These are phyloP conservation scores for Naematelia aurantialba DNA, from an alignment of 768 basidiomycete genomes.

Conservation along the genomic window DNA sequence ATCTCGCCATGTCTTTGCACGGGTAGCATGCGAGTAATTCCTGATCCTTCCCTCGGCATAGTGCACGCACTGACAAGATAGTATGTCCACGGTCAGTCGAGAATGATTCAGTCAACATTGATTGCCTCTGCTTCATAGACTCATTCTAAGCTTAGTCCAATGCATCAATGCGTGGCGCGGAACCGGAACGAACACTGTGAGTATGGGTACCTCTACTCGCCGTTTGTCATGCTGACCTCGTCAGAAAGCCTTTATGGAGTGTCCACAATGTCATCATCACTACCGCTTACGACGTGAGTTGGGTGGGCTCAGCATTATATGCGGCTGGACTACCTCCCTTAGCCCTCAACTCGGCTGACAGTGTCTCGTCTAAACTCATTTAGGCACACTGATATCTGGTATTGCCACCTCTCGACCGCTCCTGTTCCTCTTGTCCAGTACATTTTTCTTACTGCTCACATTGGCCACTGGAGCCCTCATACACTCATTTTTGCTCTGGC, in stretches of 20 bases:
- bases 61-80: background rate
- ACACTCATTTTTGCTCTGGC: slow-evolving; percentile 20
- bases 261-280: slow-evolving; percentile 44
- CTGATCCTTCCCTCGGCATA: background rate
- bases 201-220: background rate
- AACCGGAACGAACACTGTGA: slow-evolving; percentile 40
- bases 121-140: too few relatives aligned
- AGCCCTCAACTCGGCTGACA: too few relatives aligned
- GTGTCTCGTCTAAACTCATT: background rate
- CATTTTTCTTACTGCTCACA: slow-evolving; percentile 29
- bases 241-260: slow-evolving; percentile 45
- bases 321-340: too few relatives aligned
- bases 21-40: slow-evolving; percentile 66
- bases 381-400: slow-evolving; percentile 40
- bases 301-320: too few relatives aligned
- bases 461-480: slow-evolving; percentile 31
- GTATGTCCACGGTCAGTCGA: slow-evolving; percentile 44
- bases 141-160: too few relatives aligned
- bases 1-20: slow-evolving; percentile 77
- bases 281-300: slow-evolving; percentile 36
- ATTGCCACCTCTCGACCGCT: slow-evolving; percentile 41
- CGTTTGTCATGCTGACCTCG: slow-evolving; percentile 2
- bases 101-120: background rate
- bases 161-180: slow-evolving; percentile 46
- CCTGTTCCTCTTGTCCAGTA: slow-evolving; percentile 26